Conservation (phyloP, 2,329 filamentous ascomycete genomes). For the Pleomassaria siparia region DNA sequence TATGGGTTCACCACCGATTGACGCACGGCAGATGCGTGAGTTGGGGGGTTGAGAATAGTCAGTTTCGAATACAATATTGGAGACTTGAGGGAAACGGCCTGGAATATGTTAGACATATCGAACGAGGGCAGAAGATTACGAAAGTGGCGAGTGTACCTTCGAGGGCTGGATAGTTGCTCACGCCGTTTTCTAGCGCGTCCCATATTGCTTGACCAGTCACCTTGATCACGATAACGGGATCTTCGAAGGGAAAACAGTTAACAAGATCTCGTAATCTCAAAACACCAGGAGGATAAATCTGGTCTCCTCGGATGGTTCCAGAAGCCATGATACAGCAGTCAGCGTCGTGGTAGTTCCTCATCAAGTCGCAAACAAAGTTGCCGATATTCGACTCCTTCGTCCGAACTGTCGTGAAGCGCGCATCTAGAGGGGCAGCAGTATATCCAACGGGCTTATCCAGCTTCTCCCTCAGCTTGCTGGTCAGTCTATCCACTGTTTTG, state of each 20-base stretch:
- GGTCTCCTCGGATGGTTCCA: slow-evolving; percentile 84
- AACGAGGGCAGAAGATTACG: background rate
- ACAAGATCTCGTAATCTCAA: slow-evolving; percentile 79
- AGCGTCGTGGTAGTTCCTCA: slow-evolving; percentile 77
- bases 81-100: slow-evolving; percentile 78
- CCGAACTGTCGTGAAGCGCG: slow-evolving; percentile 81
- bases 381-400: slow-evolving; percentile 78
- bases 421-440: slow-evolving; percentile 79
- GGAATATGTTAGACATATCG: slow-evolving; percentile 1
- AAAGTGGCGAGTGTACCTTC: slow-evolving; percentile 56
- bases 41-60: slow-evolving; percentile 64
- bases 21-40: slow-evolving; percentile 63
- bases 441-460: slow-evolving; percentile 76
- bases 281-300: slow-evolving; percentile 81
- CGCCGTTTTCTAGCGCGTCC: slow-evolving; percentile 81
- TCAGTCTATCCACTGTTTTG: slow-evolving; percentile 67
- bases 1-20: slow-evolving; percentile 62
- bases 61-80: slow-evolving; percentile 75
- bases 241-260: slow-evolving; percentile 90
- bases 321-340: slow-evolving; percentile 84
- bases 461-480: slow-evolving; percentile 71
- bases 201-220: slow-evolving; percentile 71
- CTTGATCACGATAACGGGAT: slow-evolving; percentile 77
- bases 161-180: slow-evolving; percentile 77
- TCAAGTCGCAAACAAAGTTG: slow-evolving; percentile 90